phyloP scores from a whole-genome alignment of 371 early-diverging fungal species.

The Mucor racemosus region DNA sequence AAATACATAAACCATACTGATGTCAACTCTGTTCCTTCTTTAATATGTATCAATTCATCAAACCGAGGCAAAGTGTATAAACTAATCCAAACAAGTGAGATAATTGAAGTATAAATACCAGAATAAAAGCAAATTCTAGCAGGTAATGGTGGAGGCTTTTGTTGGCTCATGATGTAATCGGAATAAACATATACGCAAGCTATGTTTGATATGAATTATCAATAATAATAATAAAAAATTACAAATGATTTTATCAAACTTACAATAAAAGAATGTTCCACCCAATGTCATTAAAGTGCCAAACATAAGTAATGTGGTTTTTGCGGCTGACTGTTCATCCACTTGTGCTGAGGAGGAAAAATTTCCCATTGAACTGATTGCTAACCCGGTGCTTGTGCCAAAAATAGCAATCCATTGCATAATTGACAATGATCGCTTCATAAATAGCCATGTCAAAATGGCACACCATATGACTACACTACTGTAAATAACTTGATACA shows the following conservation, averaged over 20 bases:
- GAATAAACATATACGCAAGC: conserved; percentile 60
- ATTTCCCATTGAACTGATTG: conserved; percentile 57
- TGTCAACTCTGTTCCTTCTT: conserved; percentile 15
- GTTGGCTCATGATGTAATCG: conserved; percentile 58
- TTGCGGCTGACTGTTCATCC: not conserved
- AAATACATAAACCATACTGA: conserved; percentile 37
- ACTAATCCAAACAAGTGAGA: conserved; percentile 51
- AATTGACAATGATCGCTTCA: conserved; percentile 57
- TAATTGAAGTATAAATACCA: conserved; percentile 55
- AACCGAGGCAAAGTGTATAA: conserved; percentile 55
- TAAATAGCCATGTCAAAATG: conserved; percentile 65
- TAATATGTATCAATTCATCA: conserved; percentile 42
- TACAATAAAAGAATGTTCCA: conserved; percentile 64
- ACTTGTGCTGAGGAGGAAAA: conserved; percentile 27
- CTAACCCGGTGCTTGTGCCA: conserved; percentile 70
- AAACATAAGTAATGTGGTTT: conserved; percentile 34
- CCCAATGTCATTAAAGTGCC: conserved; percentile 60
- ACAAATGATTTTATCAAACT: conserved; percentile 14
- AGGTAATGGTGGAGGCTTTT: conserved; percentile 46
- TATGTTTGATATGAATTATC: conserved; percentile 12
- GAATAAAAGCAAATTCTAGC: conserved; percentile 57
- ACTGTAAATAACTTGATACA: conserved; percentile 79
- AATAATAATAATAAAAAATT: not conserved
- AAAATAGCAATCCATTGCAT: conserved; percentile 72
- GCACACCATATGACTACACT: conserved; percentile 82